Base-by-base conservation (phyloP, 169 alveolate genomes). In the Plasmodium malariae region DNA sequence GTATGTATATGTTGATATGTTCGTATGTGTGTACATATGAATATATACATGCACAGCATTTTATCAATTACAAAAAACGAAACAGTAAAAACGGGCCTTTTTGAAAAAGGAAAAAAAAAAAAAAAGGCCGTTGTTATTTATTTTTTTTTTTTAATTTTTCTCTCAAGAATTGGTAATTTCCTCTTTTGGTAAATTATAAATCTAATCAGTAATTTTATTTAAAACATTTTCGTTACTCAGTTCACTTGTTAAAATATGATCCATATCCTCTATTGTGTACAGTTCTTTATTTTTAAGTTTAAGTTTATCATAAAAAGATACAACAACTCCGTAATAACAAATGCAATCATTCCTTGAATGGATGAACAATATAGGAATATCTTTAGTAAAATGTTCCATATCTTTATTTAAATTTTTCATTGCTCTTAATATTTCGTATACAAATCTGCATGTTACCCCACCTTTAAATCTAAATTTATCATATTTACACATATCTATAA, bases 321-420 rank as follows among this genome's bases (percentile, higher is more conserved):
- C 32, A 1, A 26, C 76, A 0, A 76, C 89, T 24, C 26, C 69
- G 48, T 43, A 78, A 68, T 28, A 40, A 24, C 95, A 92, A 3
- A 67, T 70, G 43, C 60, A 54, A 48, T 93, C 96, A 24, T 88
- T 71, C 36, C 19, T 62, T 19, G 92, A 67, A 48, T 93, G 96
- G 2, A 92, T n/a, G 19, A 93, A 67, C 48, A 93, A 49, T 14
- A 94, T 78, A 4, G 94, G 95, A 1, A 85, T 72, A 51, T 91
- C 74, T 43, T n/a, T n/a, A 6, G 95, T 94, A 54, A 88, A 85
- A 26, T 57, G 24, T 3, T 30, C 55, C 24, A 87, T 60, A 62
- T 88, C 91, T 21, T 55, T 78, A 57, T 72, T 54, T 92, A 93
- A 54, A 19, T 60, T 85, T 36, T 78, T 12, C 12, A 94, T 88